Percentiles rank a stretch among this genome's conserved stretches.
These are phyloP conservation scores for Neonectria faginata DNA, from an alignment of 2,329 filamentous ascomycete species.

Conservation along the genomic window DNA sequence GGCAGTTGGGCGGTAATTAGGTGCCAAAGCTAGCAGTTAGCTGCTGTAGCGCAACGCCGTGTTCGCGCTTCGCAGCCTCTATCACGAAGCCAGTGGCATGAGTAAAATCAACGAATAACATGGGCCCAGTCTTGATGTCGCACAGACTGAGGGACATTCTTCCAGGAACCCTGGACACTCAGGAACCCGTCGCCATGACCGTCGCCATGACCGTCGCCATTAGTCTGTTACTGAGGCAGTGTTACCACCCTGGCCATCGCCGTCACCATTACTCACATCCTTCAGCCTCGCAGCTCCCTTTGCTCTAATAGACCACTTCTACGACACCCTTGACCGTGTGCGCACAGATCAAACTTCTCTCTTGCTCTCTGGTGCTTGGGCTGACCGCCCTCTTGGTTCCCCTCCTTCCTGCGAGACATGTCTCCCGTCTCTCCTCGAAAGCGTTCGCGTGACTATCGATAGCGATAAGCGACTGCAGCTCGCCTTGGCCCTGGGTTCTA, in stretches of 20 bases:
- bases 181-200: constrained; percentile 20
- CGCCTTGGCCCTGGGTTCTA: too few species aligned
- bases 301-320: background rate
- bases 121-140: background rate
- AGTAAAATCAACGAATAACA: background rate
- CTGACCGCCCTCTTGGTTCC: constrained; percentile 6
- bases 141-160: background rate
- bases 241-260: background rate
- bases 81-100: background rate
- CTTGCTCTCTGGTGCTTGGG: background rate
- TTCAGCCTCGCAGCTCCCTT: constrained; percentile 1
- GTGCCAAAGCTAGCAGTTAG: constrained; percentile 1
- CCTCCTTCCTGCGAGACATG: constrained; percentile 3
- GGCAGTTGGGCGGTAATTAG: constrained; percentile 4
- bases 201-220: constrained; percentile 8
- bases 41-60: constrained; percentile 3
- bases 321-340: background rate
- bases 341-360: background rate
- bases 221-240: background rate
- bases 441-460: background rate
- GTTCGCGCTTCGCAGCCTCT: background rate
- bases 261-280: constrained; percentile 3
- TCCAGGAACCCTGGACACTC: constrained; percentile 8
- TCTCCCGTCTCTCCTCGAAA: constrained; percentile 12
- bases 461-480: background rate